Base-by-base conservation (phyloP, 768 basidiomycete species). In the Rhodotorula sphaerocarpa region DNA sequence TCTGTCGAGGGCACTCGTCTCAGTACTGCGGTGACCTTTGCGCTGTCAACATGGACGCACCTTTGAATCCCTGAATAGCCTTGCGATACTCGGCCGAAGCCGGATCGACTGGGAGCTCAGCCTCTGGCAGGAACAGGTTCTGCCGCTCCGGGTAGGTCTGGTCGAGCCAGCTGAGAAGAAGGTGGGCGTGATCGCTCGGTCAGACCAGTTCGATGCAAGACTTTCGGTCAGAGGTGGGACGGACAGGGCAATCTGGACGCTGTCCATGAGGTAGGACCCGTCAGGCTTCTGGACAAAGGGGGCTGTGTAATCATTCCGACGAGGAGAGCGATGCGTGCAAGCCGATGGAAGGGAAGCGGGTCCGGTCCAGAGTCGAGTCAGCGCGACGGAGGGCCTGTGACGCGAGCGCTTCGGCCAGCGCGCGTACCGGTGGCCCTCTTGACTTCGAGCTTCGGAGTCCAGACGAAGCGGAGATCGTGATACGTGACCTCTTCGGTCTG, bases 51-150 rank as follows among this genome's bases (percentile, higher is more conserved):
- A n/a, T n/a, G n/a, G n/a, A 31, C 48, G 21, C 31, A 33, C 45
- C 45, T 9, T 46, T 20, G 33, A 50, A 55, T 4, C 16, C 23
- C 23, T 50, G 31, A 9, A 59, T 39, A 0, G 63, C 52, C 1
- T 0, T 9, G 3, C 7, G 5, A 47, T 64, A 64, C 44, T 45
- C 57, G 1, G 2, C 20, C 1, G 53, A 59, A 1, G 25, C 23
- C 36, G 50, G 25, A 41, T 64, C 57, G 30, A 59, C 53, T 1
- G 47, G 36, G 0, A 48, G 7, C 1, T 51, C 7, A 1, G 57
- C 45, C 27, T 51, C 57, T 25, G 63, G 63, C 14, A 64, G 31
- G 53, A 64, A 64, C 21, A 64, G 48, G 53, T 55, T 64, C 11
- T 25, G 46, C 15, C 52, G 33, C 27, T 58, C 57, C 18, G 57